Conservation (phyloP, 768 basidiomycete species). For the Tulasnella sp. region DNA sequence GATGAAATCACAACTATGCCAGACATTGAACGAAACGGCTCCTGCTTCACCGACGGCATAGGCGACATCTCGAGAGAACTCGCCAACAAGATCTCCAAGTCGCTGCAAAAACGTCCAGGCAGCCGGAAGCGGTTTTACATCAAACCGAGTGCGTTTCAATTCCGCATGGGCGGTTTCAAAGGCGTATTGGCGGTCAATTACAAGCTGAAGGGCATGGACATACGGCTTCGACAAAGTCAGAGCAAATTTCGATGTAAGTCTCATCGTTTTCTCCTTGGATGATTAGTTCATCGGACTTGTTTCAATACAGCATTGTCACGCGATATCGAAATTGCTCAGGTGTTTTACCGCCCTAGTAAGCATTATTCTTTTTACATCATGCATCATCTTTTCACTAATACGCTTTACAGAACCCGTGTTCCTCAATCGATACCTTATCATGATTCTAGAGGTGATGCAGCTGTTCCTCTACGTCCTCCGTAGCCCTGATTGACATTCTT, state of each 20-base stretch:
- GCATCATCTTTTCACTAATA: not conserved
- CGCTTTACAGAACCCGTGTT: conserved; percentile 14
- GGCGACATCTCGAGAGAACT: conserved; percentile 49
- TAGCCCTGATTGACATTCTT: not conserved
- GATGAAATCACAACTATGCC: conserved; percentile 32
- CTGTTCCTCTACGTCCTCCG: not conserved
- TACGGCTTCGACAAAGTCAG: conserved; percentile 49
- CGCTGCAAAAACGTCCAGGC: conserved; percentile 22
- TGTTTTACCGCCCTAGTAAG: conserved; percentile 46
- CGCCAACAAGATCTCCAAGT: conserved; percentile 37
- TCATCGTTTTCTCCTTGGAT: not conserved
- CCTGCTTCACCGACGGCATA: conserved; percentile 56
- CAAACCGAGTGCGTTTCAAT: conserved; percentile 36
- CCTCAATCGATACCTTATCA: conserved; percentile 40
- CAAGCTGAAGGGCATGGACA: conserved; percentile 35
- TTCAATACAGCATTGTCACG: conserved; percentile 25
- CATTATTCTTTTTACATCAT: conserved; percentile 21
- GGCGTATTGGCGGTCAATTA: conserved; percentile 50
- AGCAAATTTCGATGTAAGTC: conserved; percentile 39
- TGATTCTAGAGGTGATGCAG: conserved; percentile 40
- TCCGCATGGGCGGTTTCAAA: conserved; percentile 22
- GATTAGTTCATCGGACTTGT: conserved; percentile 20
- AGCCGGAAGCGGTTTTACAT: conserved; percentile 26
- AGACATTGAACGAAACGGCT: conserved; percentile 39
- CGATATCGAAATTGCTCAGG: conserved; percentile 49